A percentile compares a stretch with the other conserved stretches of the same genome.
phyloP scores from a whole-genome alignment of 2,329 filamentous ascomycete genomes.

The Talaromyces sp. region DNA sequence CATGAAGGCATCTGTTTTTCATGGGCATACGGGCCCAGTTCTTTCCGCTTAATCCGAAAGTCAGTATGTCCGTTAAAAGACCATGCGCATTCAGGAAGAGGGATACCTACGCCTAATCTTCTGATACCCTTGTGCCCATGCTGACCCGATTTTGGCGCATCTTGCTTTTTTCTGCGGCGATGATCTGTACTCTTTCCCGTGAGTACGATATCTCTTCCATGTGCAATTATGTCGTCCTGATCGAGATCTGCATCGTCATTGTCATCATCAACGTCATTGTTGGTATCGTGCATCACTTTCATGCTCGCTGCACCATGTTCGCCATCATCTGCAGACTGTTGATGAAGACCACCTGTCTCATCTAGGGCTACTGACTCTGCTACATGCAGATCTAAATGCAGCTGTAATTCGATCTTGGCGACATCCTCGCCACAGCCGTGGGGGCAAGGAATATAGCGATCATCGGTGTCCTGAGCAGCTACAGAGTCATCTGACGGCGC shows the following conservation, averaged over 20 bases:
- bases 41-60: conserved; percentile 45
- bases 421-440: conserved; percentile 61
- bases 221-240: neutral
- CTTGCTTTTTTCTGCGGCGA: conserved; percentile 4
- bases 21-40: conserved; percentile 68
- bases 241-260: neutral
- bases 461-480: conserved; percentile 11
- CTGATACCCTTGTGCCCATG: conserved; percentile 21
- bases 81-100: neutral
- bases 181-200: conserved; percentile 2
- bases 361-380: conserved; percentile 48
- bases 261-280: neutral
- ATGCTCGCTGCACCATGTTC: neutral
- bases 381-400: conserved; percentile 59
- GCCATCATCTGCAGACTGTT: neutral
- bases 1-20: conserved; percentile 72
- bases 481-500: neutral
- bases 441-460: conserved; percentile 52
- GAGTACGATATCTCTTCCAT: conserved; percentile 6
- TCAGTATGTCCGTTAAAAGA: neutral
- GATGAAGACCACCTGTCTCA: conserved; percentile 25
- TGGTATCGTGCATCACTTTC: neutral
- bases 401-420: conserved; percentile 51
- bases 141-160: conserved; percentile 1
- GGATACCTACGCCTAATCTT: conserved; percentile 29